Percentiles rank a stretch among this genome's conserved stretches.
phyloP scores from a whole-genome alignment of 345 rosid species.

The Populus alba region DNA sequence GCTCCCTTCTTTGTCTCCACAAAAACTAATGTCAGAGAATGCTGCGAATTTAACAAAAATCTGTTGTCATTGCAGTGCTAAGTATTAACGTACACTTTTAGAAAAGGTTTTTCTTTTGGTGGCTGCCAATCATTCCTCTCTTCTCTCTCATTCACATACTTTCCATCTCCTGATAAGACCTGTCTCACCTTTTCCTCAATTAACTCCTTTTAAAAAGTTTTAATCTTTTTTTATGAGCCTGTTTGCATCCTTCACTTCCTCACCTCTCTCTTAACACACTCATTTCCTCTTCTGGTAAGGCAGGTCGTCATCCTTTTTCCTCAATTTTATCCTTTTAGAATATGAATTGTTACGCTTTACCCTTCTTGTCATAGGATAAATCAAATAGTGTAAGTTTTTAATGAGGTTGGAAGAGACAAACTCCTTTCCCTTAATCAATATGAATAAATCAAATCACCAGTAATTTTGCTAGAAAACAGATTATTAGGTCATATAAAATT shows the following conservation, averaged over 20 bases:
- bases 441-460: background rate
- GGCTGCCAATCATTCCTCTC: background rate
- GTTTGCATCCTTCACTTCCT: no score
- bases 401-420: background rate
- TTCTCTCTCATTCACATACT: background rate
- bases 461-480: background rate
- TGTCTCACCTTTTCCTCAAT: background rate
- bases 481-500: background rate
- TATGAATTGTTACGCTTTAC: background rate
- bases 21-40: slow-evolving; percentile 92
- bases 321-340: background rate
- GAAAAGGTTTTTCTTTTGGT: background rate
- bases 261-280: no score
- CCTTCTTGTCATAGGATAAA: background rate
- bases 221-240: no score
- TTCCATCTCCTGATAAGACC: background rate
- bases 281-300: background rate
- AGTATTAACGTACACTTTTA: background rate
- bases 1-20: slow-evolving; percentile 99
- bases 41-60: slow-evolving; percentile 50
- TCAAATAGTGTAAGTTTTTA: background rate
- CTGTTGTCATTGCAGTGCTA: background rate
- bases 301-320: background rate
- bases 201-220: no score
- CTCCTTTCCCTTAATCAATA: background rate